Evolutionary conservation across 169 alveolate species (phyloP), one percentile per base, ranked within the genome.

Genomic region (Plasmodium adleri): DNA sequence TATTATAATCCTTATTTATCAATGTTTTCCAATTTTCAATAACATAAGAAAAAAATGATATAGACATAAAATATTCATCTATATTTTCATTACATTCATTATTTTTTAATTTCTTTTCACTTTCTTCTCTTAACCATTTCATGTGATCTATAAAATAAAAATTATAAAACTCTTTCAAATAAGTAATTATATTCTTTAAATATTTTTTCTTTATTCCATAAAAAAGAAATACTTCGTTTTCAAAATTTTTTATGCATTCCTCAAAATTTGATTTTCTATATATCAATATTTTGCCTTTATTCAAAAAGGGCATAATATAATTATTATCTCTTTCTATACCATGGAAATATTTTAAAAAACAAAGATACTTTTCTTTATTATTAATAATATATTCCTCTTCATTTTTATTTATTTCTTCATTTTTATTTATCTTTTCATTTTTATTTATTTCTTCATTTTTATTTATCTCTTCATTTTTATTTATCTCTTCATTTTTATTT

Each of bases 221-320:
- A 86, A 86, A 56, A 52, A 72, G 10, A 13, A 86, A 6, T 20
- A 86, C 50, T 20, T 86, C 87, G 13, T 45, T 86, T 60, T 63
- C 26, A 22, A 86, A 86, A 9, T 60, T 60, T 62, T 26, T 50
- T 59, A 60, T 24, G 62, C 71, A 72, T 13, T 86, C 67, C 7
- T 5, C 4, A 17, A 60, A 86, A 13, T 86, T 45, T 45, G n/a
- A 56, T 50, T 83, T 45, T 60, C 92, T 60, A 54, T 86, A 86
- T 43, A 86, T 32, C 1, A 86, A 32, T 49, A 86, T 71, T 60
- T 86, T 86, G 12, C 92, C 92, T 47, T 86, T 86, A 9, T 71
- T 86, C 58, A 86, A 63, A 66, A 86, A 86, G 7, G 32, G 22
- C 9, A 39, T 64, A 10, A 71, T 22, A 47, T 63, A 47, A 39